Percentiles rank a stretch among this genome's conserved stretches.
Conservation (phyloP, 163 green algal genomes). For the Botryococcus braunii region DNA sequence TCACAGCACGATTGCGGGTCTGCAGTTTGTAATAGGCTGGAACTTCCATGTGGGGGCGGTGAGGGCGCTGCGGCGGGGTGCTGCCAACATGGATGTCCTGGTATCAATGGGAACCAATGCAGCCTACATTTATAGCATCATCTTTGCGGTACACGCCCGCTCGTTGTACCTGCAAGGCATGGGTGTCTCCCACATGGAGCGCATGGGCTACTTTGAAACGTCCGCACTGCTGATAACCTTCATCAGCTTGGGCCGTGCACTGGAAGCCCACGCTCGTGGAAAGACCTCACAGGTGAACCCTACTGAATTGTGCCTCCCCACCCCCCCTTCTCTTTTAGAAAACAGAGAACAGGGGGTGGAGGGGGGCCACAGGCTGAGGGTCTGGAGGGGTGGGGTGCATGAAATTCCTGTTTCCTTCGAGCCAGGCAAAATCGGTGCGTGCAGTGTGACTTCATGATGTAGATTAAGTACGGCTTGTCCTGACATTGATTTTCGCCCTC, state of each 20-base stretch:
- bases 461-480: no score
- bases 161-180: conserved; percentile 14
- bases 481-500: no score
- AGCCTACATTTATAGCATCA: conserved; percentile 81
- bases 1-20: no score
- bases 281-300: conserved; percentile 5
- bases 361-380: no score
- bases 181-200: conserved; percentile 21
- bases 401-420: no score
- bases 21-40: conserved; percentile 12
- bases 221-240: conserved; percentile 94
- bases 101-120: conserved; percentile 90
- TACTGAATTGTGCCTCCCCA: no score
- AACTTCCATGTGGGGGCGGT: conserved; percentile 11
- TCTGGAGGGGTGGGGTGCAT: no score
- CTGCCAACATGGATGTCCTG: conserved; percentile 85
- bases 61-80: conserved; percentile 1
- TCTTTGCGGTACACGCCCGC: conserved; percentile 66
- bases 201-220: conserved; percentile 94
- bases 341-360: no score
- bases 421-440: no score
- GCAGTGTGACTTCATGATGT: no score
- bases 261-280: conserved; percentile 8
- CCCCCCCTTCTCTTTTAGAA: no score
- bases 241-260: conserved; percentile 70